Evolutionary conservation across 139 green algal species (phyloP), one percentile per base, ranked within the genome.

Genomic region (Haematococcus sp.): DNA sequence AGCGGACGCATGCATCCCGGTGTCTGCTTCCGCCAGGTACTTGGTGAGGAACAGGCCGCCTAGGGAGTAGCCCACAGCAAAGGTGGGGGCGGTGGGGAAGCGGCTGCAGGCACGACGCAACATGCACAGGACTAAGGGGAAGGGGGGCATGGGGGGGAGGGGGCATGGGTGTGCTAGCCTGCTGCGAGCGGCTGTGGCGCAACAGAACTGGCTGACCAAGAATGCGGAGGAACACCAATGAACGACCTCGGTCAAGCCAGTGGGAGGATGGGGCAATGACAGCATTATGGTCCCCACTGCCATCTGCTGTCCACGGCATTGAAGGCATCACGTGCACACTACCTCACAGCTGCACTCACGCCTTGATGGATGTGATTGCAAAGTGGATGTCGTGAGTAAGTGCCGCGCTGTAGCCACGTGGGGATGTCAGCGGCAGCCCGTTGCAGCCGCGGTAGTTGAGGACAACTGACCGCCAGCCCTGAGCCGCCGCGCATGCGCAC

Each of bases 361-460:
- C 68, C 44, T 83, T 81, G 20, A 91, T 78, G 15, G 77, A 74
- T 15, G 80, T 60, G 0, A 91, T 68, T 11, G 83, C 86, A 0
- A 73, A 67, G 66, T 83, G 71, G 3, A 90, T 43, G 55, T 93
- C 88, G 31, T 85, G 77, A 2, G 85, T 87, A 31, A 86, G 77
- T 4, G 78, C 80, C 4, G 83, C 83, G 46, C 60, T 76, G 33
- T 93, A 93, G 33, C 84, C 79, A 0, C 77, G 67, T 4, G 82
- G 81, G 0, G 77, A 84, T 0, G 87, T 89, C 4, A 91, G 76
- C 17, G 78, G 70, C 28, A 93, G 78, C 2, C 90, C 90, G 27
- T 82, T 87, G 70, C 90, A 94, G 55, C 90, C 90, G 2, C 90
- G 76, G 70, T 91, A 88, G 75, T 90, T 92, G 52, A 93, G 76